Evolutionary conservation across 345 rosid genomes (phyloP), one percentile per base, ranked within the genome.

Genomic region (Hibiscus trionum): DNA sequence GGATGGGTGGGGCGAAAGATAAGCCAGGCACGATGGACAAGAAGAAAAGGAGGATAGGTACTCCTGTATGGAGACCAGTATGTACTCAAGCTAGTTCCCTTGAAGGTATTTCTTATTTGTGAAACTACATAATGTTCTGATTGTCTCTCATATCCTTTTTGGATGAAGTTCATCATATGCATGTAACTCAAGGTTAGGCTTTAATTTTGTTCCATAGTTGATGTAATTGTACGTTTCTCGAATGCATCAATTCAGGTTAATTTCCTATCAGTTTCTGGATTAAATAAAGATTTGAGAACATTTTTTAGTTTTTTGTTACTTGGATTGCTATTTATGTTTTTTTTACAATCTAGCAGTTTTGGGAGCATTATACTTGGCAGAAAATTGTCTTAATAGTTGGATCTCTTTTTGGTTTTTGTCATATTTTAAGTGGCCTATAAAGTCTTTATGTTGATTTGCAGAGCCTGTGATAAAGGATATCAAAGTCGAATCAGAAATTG

Each of bases 1-100:
- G 47, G 77, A 79, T 77, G 81, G n/a, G 60, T 73, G 81, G 73
- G 52, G 60, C n/a, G 3, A 76, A 83, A 76, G 71, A 72, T 71
- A 72, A 71, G 16, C 24, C 17, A 2, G 70, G 67, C 11, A 26
- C 67, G 3, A 73, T 75, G 81, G 86, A 79, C 42, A 70, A 72
- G 73, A 52, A 75, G 77, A 85, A 79, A 81, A 62, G 12, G 50
- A 87, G 82, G 79, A 74, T 65, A 24, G 71, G 66, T 5, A 78
- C 75, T 75, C 82, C 24, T 46, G 83, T 68, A 9, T 84, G 97
- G 97, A 88, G 83, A 73, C 87, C 89, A 15, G 75, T 86, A 55
- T 83, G 87, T 77, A 76, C 81, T 76, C 82, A 75, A 37, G 79
- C 88, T 71, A 75, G 74, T 79, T 73, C 82, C 58, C 1, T 26